These are phyloP conservation scores for Peterozyma xylosa DNA, from an alignment of 805 yeast species.

Conservation along the genomic window DNA sequence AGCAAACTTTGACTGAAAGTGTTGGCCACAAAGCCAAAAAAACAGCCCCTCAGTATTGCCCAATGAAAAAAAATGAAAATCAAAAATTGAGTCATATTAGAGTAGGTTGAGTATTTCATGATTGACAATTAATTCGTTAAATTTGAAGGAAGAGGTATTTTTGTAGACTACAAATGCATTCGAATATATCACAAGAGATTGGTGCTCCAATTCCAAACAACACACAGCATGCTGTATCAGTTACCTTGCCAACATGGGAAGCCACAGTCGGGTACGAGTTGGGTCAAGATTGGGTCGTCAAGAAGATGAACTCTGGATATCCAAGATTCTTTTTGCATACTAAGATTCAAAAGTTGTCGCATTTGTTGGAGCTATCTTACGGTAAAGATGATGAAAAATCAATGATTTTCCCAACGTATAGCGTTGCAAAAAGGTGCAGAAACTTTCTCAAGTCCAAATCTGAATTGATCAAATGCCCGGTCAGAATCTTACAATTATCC, in stretches of 20 bases:
- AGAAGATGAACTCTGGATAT: slow-evolving; percentile 78
- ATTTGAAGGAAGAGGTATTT: no score
- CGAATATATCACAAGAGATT: slow-evolving; percentile 31
- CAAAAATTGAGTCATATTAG: no score
- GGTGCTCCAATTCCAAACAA: slow-evolving; percentile 88
- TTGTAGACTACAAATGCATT: no score
- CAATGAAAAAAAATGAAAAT: no score
- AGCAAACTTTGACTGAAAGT: no score
- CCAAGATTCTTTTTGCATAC: slow-evolving; percentile 77
- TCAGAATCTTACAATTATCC: slow-evolving; percentile 66
- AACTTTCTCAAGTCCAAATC: slow-evolving; percentile 54
- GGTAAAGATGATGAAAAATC: slow-evolving; percentile 75
- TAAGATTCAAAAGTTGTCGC: slow-evolving; percentile 48
- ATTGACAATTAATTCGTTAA: no score
- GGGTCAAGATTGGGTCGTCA: slow-evolving; percentile 75
- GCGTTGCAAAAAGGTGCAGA: slow-evolving; percentile 78
- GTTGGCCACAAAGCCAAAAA: no score
- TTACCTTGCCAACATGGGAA: slow-evolving; percentile 92
- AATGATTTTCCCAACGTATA: slow-evolving; percentile 71
- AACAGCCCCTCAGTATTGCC: no score
- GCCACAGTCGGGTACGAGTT: slow-evolving; percentile 90
- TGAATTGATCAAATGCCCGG: slow-evolving; percentile 24
- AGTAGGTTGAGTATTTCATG: no score
- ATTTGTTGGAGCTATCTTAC: slow-evolving; percentile 53
- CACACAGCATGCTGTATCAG: slow-evolving; percentile 90